phyloP scores from a whole-genome alignment of 257 asterid species.

The Nicotiana tabacum region DNA sequence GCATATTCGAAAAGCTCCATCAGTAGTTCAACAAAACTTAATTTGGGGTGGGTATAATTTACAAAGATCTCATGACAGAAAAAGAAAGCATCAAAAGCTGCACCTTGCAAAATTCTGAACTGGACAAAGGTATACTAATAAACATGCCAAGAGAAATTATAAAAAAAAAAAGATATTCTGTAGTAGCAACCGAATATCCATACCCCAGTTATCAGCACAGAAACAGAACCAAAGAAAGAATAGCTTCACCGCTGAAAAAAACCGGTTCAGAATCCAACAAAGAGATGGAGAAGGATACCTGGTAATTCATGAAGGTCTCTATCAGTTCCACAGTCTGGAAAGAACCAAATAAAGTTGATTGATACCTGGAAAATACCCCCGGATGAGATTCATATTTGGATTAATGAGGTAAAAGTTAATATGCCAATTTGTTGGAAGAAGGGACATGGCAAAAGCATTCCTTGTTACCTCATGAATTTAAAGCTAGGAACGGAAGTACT shows the following conservation, averaged over 20 bases:
- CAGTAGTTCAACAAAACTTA: too few relatives aligned
- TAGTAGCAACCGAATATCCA: neutral
- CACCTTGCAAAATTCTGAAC: too few relatives aligned
- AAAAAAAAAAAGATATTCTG: neutral
- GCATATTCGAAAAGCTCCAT: too few relatives aligned
- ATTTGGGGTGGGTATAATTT: too few relatives aligned
- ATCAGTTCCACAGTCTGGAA: slow-evolving; percentile 88
- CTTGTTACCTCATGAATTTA: neutral
- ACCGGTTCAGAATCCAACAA: neutral
- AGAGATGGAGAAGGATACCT: slow-evolving; percentile 36
- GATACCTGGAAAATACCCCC: slow-evolving; percentile 54
- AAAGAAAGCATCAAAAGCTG: too few relatives aligned
- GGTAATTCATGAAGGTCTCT: slow-evolving; percentile 97
- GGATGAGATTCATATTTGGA: neutral
- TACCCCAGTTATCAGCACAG: neutral
- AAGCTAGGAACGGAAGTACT: neutral
- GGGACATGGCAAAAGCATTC: neutral
- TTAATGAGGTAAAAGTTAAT: neutral
- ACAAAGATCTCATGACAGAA: too few relatives aligned
- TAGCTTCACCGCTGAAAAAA: neutral
- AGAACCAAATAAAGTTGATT: slow-evolving; percentile 88
- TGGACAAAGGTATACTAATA: too few relatives aligned
- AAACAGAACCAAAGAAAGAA: neutral
- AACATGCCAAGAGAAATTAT: too few relatives aligned
- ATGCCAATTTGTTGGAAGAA: neutral